Conservation (phyloP, 495 filamentous ascomycete genomes). For the Talaromyces thailandensis region DNA sequence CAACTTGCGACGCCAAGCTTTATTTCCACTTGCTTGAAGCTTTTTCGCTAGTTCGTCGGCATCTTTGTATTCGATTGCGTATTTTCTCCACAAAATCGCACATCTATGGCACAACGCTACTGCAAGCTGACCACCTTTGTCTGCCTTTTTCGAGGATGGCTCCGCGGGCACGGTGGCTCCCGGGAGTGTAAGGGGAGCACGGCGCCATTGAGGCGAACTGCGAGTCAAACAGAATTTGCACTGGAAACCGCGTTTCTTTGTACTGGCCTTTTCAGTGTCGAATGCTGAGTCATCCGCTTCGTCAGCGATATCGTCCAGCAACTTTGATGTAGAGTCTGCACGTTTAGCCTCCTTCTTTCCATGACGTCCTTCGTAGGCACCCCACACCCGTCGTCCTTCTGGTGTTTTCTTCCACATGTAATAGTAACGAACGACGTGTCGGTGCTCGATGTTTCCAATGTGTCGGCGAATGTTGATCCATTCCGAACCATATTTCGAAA, state of each 20-base stretch:
- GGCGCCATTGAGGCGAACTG: conserved; percentile 80
- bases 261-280: conserved; percentile 74
- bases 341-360: conserved; percentile 74
- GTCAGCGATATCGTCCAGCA: conserved; percentile 88
- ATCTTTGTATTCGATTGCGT: conserved; percentile 92
- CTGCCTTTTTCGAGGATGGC: conserved; percentile 49
- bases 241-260: conserved; percentile 72
- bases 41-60: conserved; percentile 91
- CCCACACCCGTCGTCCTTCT: conserved; percentile 80
- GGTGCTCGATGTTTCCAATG: conserved; percentile 62
- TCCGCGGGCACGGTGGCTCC: conserved; percentile 67
- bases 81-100: conserved; percentile 85
- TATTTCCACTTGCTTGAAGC: conserved; percentile 69
- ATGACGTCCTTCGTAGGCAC: conserved; percentile 73
- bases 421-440: conserved; percentile 81
- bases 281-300: conserved; percentile 95
- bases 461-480: conserved; percentile 74
- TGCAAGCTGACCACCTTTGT: conserved; percentile 68
- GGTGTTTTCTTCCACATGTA: conserved; percentile 98
- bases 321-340: conserved; percentile 49
- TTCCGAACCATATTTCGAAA: conserved; percentile 87
- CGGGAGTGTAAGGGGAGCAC: conserved; percentile 68
- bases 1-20: conserved; percentile 76
- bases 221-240: conserved; percentile 90
- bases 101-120: conserved; percentile 85